phyloP scores from a whole-genome alignment of 495 filamentous ascomycete species.

The Gamarada debralockiae region DNA sequence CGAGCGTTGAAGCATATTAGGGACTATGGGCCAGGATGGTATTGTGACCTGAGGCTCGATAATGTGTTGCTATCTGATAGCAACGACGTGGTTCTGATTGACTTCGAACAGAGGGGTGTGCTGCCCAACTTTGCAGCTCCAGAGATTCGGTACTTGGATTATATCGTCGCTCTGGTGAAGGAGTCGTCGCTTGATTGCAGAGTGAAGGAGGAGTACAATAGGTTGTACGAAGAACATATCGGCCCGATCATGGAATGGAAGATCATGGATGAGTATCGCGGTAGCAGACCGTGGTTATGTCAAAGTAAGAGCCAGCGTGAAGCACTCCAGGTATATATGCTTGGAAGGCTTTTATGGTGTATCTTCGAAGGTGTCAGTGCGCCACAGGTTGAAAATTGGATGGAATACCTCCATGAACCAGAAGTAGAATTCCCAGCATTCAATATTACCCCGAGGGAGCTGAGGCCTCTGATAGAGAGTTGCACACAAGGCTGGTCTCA shows the following conservation, averaged over 20 bases:
- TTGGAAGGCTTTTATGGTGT: constrained; percentile 47
- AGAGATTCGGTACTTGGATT: constrained; percentile 44
- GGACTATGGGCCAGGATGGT: constrained; percentile 20
- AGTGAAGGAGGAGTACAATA: neutral
- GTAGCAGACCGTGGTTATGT: constrained; percentile 17
- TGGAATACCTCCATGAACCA: constrained; percentile 42
- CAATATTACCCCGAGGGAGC: constrained; percentile 30
- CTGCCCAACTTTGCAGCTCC: constrained; percentile 48
- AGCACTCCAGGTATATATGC: constrained; percentile 47
- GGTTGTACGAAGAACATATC: neutral
- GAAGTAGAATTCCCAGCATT: constrained; percentile 44
- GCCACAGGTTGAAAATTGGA: constrained; percentile 43
- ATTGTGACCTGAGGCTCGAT: constrained; percentile 36
- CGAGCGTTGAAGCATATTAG: constrained; percentile 30
- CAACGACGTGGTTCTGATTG: constrained; percentile 37
- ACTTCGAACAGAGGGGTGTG: constrained; percentile 49
- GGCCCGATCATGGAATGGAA: constrained; percentile 24
- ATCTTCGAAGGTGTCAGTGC: constrained; percentile 41
- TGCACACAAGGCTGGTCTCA: constrained; percentile 33
- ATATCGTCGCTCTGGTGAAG: constrained; percentile 20
- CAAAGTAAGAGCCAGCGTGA: constrained; percentile 36
- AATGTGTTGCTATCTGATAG: constrained; percentile 28
- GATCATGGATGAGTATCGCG: too few relatives aligned
- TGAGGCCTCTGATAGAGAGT: constrained; percentile 36
- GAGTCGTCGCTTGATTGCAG: neutral